Evolutionary conservation across 768 basidiomycete genomes (phyloP), one percentile per base, ranked within the genome.

Genomic region (Ramaria rubella): DNA sequence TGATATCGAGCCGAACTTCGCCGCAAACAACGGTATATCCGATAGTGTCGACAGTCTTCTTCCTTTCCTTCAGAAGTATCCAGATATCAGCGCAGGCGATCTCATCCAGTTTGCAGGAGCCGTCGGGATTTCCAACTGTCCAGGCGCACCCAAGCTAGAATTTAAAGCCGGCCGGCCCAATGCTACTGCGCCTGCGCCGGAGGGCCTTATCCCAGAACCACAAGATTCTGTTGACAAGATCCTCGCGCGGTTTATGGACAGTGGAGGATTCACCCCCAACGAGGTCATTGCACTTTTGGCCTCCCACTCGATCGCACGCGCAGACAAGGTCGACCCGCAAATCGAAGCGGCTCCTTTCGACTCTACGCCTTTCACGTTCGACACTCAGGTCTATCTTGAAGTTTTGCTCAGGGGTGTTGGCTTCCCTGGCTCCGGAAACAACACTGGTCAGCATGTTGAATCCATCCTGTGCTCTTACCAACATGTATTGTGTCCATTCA

Each of bases 391-490:
- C 52, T 67, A 64, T 46, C 63, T 66, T 50, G 65, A 66, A 60
- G 63, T 63, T 23, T 58, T 62, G 58, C 62, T 66, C 34, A 56
- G 55, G 29, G 64, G 65, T 19, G 36, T 34, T 36, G 55, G 52
- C 36, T 66, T 64, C 58, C 58, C 61, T 49, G 74, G 77, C 12
- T 66, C 67, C 17, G 68, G 67, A 29, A 66, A 66, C 15, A 72
- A 72, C 60, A 60, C 65, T 27, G 76, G 75, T 36, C 75, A 77
- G 44, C 44, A 46, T 46, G 23, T 24, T 38, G 36, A 9, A 46
- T 14, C 11, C 11, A 11, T 9, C 11, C 44, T 46, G 9, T 12
- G 9, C 12, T 46, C 11, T 12, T 46, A 24, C 23, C 11, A n/a
- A 11, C 23, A 24, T 12, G 9, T 11, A 46, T 46, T 9, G 9